Evolutionary conservation across 352 stramenopile genomes (phyloP).

Genomic region (Proteromonas lacertae): DNA sequence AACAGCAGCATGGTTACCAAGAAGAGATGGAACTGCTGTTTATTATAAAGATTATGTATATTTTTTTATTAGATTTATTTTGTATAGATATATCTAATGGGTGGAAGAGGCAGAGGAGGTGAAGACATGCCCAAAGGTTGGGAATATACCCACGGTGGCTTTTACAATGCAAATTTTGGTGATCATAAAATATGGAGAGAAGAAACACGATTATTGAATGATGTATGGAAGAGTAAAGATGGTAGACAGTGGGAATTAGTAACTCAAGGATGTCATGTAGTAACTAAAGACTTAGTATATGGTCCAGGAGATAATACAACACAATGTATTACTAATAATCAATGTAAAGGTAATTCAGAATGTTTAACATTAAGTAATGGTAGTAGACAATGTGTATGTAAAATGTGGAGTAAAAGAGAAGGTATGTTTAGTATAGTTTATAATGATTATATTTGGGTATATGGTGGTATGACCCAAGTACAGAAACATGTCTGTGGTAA

Average conservation of each 20-base stretch:
- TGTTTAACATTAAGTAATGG: conserved; percentile 6
- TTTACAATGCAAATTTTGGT: conserved; percentile 2
- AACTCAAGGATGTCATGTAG: conserved; percentile 17
- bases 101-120: conserved; percentile 13
- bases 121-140: conserved; percentile 9
- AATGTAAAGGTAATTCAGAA: conserved; percentile 22
- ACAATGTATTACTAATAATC: conserved; percentile 4
- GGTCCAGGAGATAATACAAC: conserved; percentile 6
- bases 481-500: no score
- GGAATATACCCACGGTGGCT: conserved; percentile 11
- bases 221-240: conserved; percentile 22
- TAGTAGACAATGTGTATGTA: conserved; percentile 17
- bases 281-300: conserved; percentile 9
- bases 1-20: no score
- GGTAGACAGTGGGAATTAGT: conserved; percentile 17
- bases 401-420: conserved; percentile 20
- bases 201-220: conserved; percentile 18
- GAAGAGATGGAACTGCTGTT: no score
- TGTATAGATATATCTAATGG: conserved; percentile 16
- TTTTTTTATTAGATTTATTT: background rate
- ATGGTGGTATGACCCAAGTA: no score
- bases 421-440: conserved; percentile 14
- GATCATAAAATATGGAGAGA: conserved; percentile 15
- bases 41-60: no score
- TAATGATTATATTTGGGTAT: conserved; percentile 19